Conservation (phyloP, 768 basidiomycete genomes). For the Termitomyces sp. region DNA sequence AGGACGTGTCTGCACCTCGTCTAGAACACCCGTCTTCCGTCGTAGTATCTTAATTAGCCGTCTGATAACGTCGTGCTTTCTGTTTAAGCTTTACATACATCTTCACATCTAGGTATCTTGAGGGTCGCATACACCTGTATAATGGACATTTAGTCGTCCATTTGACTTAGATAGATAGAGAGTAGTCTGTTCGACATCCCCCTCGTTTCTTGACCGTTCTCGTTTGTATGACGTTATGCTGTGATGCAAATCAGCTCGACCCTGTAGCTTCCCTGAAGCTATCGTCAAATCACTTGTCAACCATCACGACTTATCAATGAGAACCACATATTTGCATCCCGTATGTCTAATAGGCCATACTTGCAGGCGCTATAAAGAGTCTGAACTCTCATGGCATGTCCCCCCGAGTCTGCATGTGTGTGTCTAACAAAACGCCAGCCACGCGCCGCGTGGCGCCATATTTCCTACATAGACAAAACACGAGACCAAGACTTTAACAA, state of each 20-base stretch:
- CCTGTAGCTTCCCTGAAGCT: neutral
- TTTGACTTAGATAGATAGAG: neutral
- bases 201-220: neutral
- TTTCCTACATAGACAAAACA: too few relatives aligned
- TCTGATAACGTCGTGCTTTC: neutral
- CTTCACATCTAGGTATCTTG: neutral
- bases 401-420: too few relatives aligned
- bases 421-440: too few relatives aligned
- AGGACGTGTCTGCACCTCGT: neutral
- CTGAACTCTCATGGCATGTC: too few relatives aligned
- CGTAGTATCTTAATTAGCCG: neutral
- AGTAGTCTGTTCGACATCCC: neutral
- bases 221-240: neutral
- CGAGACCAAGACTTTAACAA: too few relatives aligned
- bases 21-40: constrained; percentile 2
- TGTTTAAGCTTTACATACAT: neutral
- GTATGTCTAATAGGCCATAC: too few relatives aligned
- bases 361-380: too few relatives aligned
- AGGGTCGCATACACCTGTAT: too few relatives aligned
- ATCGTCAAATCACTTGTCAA: too few relatives aligned
- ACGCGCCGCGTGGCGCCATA: too few relatives aligned
- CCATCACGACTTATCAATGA: too few relatives aligned
- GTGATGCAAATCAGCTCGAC: neutral
- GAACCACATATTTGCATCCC: too few relatives aligned
- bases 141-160: neutral